Conservation (phyloP, 2,329 filamentous ascomycete species). For the Pyricularia sp. region DNA sequence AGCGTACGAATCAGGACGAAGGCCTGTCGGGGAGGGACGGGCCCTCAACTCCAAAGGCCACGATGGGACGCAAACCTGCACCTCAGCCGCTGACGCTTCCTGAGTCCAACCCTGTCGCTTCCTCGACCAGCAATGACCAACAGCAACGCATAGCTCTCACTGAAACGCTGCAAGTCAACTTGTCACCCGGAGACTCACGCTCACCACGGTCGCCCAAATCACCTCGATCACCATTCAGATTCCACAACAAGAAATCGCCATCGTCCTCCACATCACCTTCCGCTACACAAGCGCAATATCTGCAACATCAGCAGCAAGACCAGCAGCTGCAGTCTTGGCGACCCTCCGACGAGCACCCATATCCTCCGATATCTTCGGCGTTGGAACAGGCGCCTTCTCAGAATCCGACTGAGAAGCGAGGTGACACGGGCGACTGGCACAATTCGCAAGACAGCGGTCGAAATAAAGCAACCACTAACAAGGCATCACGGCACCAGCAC, state of each 20-base stretch:
- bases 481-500: constrained; percentile 11
- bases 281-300: constrained; percentile 7
- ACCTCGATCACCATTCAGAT: constrained; percentile 30
- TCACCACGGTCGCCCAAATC: constrained; percentile 33
- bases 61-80: constrained; percentile 45
- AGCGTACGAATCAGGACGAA: constrained; percentile 17
- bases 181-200: constrained; percentile 23
- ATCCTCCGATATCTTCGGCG: constrained; percentile 16
- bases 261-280: neutral
- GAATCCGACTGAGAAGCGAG: constrained; percentile 3
- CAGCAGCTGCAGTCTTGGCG: constrained; percentile 11
- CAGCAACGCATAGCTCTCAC: constrained; percentile 10
- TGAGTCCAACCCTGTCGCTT: constrained; percentile 17
- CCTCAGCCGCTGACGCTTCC: constrained; percentile 44
- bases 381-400: constrained; percentile 12
- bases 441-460: constrained; percentile 6
- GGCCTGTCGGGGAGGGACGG: neutral
- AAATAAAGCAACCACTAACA: constrained; percentile 13
- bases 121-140: constrained; percentile 16
- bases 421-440: constrained; percentile 1
- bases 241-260: constrained; percentile 22
- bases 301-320: neutral
- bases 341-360: constrained; percentile 13
- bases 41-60: constrained; percentile 7
- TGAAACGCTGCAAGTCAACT: constrained; percentile 19